These are phyloP conservation scores for Skeletonema costatum DNA, from an alignment of 108 stramenopile species.

Conservation along the genomic window DNA sequence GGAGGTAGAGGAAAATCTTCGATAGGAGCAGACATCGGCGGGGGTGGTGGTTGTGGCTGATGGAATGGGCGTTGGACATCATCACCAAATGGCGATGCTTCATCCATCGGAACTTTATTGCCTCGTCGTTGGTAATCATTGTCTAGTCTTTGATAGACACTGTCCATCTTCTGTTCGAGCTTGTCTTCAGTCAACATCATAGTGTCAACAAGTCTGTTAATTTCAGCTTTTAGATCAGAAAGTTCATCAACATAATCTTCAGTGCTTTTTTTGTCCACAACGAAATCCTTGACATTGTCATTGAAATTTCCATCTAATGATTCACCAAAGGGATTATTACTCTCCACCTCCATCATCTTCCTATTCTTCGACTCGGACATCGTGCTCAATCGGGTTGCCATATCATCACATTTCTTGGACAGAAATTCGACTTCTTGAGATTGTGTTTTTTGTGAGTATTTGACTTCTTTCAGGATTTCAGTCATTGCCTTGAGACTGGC, in stretches of 20 bases:
- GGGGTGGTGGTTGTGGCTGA: not conserved
- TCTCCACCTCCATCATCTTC: not conserved
- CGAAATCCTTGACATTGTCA: constrained; percentile 2
- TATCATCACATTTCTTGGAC: constrained; percentile 14
- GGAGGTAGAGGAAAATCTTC: not conserved
- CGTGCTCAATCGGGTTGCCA: constrained; percentile 12
- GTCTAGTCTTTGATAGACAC: not conserved
- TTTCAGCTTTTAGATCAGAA: not conserved
- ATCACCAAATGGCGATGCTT: not conserved
- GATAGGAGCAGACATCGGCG: not conserved
- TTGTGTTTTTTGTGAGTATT: constrained; percentile 13
- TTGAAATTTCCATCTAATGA: constrained; percentile 7
- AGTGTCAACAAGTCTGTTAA: constrained; percentile 1
- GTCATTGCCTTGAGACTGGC: constrained; percentile 27
- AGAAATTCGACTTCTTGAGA: constrained; percentile 10
- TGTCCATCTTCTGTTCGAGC: constrained; percentile 4
- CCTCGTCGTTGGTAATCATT: not conserved
- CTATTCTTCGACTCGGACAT: constrained; percentile 10
- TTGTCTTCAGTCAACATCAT: constrained; percentile 6
- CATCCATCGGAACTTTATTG: not conserved
- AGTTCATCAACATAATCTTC: constrained; percentile 1
- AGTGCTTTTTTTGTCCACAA: constrained; percentile 5
- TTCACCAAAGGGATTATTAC: not conserved
- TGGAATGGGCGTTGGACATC: not conserved
- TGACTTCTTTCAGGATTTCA: constrained; percentile 18